phyloP scores from a whole-genome alignment of 768 basidiomycete species.

The Tylopilus plumbeoviolaceoides region DNA sequence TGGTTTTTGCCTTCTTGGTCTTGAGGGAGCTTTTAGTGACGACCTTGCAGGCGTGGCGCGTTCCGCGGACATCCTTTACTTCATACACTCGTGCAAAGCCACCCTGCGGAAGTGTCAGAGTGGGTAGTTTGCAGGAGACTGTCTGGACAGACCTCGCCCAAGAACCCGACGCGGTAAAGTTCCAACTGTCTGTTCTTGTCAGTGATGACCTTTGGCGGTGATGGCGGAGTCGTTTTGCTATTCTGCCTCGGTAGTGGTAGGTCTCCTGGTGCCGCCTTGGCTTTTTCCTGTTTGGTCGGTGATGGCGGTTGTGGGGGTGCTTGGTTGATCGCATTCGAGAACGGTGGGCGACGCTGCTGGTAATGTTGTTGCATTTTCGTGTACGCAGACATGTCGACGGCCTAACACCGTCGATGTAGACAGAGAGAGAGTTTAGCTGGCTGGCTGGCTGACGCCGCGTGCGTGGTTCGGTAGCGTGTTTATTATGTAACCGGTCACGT shows the following conservation, averaged over 20 bases:
- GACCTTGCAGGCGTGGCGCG: conserved; percentile 84
- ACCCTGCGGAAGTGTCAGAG: conserved; percentile 42
- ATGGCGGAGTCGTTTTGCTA: conserved; percentile 75
- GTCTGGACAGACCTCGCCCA: conserved; percentile 67
- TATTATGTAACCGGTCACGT: conserved; percentile 31
- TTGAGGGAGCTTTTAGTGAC: conserved; percentile 89
- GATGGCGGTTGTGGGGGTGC: conserved; percentile 25
- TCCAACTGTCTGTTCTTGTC: conserved; percentile 56
- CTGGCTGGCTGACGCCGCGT: conserved; percentile 23
- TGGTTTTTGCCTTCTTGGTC: conserved; percentile 96
- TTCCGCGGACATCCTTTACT: conserved; percentile 68
- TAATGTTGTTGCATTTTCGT: conserved; percentile 31
- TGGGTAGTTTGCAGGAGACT: background rate
- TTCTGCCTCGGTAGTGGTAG: conserved; percentile 80
- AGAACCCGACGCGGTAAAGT: conserved; percentile 72
- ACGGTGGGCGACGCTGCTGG: conserved; percentile 39
- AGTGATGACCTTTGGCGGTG: conserved; percentile 71
- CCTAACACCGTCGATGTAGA: conserved; percentile 40
- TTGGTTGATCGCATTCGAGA: conserved; percentile 40
- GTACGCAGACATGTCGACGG: conserved; percentile 38
- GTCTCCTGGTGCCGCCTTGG: conserved; percentile 40
- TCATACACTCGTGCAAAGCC: conserved; percentile 98
- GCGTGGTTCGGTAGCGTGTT: conserved; percentile 24
- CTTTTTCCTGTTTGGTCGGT: conserved; percentile 37
- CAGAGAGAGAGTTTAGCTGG: conserved; percentile 6